phyloP scores from a whole-genome alignment of 2,329 filamentous ascomycete genomes.

The Sclerotinia sclerotiorum region DNA sequence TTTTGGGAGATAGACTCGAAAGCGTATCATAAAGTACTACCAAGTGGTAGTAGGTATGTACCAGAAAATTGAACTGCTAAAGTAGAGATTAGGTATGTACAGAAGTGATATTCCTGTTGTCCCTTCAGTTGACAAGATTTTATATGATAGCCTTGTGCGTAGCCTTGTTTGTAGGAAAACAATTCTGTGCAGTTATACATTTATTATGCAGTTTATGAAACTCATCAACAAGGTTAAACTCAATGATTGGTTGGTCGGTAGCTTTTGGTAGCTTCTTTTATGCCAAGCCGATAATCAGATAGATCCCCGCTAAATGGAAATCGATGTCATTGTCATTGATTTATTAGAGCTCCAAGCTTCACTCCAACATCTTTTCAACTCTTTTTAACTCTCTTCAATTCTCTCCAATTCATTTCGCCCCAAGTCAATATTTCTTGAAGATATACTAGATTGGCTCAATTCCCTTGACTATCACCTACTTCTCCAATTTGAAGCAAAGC shows the following conservation, averaged over 20 bases:
- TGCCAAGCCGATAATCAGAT: neutral
- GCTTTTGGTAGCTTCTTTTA: neutral
- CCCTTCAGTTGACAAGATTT: neutral
- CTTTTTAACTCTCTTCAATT: neutral
- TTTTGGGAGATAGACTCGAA: neutral
- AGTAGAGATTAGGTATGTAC: neutral
- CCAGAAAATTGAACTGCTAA: neutral
- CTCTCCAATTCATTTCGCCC: neutral
- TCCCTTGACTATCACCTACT: neutral
- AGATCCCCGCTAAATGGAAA: neutral
- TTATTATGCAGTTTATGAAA: too few relatives aligned
- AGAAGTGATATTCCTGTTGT: slow-evolving; percentile 2
- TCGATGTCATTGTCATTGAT: neutral
- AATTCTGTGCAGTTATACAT: too few relatives aligned
- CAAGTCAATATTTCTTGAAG: neutral
- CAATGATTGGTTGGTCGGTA: too few relatives aligned
- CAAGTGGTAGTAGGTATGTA: neutral
- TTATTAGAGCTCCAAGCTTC: slow-evolving; percentile 2
- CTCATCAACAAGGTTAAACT: too few relatives aligned
- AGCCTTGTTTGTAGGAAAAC: neutral
- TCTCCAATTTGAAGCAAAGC: neutral
- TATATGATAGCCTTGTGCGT: neutral
- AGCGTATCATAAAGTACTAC: neutral
- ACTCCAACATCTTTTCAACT: neutral
- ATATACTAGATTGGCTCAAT: neutral